phyloP scores from a whole-genome alignment of 208 protist genomes.

The Lotmaria passim region DNA sequence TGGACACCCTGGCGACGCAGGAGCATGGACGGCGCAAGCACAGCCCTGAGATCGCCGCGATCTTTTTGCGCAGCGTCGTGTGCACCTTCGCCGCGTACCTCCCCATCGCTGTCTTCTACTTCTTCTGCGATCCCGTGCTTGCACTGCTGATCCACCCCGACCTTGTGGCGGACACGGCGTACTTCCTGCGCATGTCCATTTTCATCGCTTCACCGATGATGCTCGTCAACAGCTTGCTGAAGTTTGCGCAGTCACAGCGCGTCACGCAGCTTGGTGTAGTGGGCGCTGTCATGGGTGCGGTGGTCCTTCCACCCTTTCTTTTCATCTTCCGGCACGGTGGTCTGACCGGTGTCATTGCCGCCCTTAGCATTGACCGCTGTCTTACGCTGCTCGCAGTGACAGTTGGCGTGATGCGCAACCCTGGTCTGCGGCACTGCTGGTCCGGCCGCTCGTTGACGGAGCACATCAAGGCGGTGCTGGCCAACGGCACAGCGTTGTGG shows the following conservation, averaged over 20 bases:
- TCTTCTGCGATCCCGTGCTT: conserved; percentile 33
- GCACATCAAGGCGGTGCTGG: conserved; percentile 21
- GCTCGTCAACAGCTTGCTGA: conserved; percentile 42
- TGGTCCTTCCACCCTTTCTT: conserved; percentile 26
- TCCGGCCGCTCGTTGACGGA: conserved; percentile 9
- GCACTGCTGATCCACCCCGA: conserved; percentile 36
- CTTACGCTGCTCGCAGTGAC: conserved; percentile 16
- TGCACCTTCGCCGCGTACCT: conserved; percentile 41
- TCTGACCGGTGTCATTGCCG: conserved; percentile 32
- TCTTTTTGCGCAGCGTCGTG: conserved; percentile 32
- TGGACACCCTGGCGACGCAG: conserved; percentile 49
- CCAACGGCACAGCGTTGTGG: conserved; percentile 17
- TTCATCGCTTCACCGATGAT: conserved; percentile 44
- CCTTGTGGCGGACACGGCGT: conserved; percentile 33
- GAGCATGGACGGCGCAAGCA: conserved; percentile 39
- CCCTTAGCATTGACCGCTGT: conserved; percentile 33
- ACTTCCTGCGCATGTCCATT: conserved; percentile 44
- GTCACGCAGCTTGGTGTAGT: conserved; percentile 40
- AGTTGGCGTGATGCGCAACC: conserved; percentile 1
- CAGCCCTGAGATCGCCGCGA: conserved; percentile 35
- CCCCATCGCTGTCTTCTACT: conserved; percentile 45
- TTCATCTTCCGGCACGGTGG: conserved; percentile 23
- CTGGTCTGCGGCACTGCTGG: conserved; percentile 32
- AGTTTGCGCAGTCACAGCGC: conserved; percentile 46
- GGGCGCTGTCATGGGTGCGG: conserved; percentile 12